Evolutionary conservation across 345 rosid genomes (phyloP), one percentile per base, ranked within the genome.

Genomic region (Tarenaya hassleriana): DNA sequence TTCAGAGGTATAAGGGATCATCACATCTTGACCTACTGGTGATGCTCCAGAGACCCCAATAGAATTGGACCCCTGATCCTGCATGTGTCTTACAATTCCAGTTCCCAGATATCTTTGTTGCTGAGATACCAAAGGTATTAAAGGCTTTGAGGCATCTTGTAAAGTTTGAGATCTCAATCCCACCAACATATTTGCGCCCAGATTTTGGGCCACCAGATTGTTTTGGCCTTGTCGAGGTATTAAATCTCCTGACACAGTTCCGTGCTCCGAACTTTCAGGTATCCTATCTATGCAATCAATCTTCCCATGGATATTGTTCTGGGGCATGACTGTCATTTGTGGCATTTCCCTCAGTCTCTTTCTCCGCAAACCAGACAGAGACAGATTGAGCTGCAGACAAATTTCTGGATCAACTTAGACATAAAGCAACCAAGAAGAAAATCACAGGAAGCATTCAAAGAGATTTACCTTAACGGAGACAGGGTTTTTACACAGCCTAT

Each of bases 261-360:
- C 84, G 0, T 69, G 55, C 55, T 77, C 83, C 45, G 87, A 75
- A 74, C 80, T 73, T 63, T 83, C 92, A 7, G 79, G 78, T 60
- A 80, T 71, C 60, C 79, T 74, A 63, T 83, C 95, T 47, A 73
- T 73, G 72, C 82, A 79, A 65, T 77, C 74, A 64, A 79, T 88
- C 80, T 85, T 92, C 50, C 97, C 85, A 58, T 77, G 78, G 58
- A 68, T 77, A 70, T 78, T 77, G 59, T 70, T 77, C 54, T 61
- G 78, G 42, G 85, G 70, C 45, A 78, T 69, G 50, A 75, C 86
- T 13, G 81, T 66, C 39, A 77, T 70, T 62, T 85, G 95, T 17
- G 78, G 67, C 58, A 68, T 71, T 75, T 83, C 77, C 69, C 85
- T 77, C 58, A 73, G 63, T 72, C 97, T 80, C 77, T 81, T 94